Evolutionary conservation across 345 rosid species (phyloP), one percentile per base, ranked within the genome.

Genomic region (Aethionema arabicum): DNA sequence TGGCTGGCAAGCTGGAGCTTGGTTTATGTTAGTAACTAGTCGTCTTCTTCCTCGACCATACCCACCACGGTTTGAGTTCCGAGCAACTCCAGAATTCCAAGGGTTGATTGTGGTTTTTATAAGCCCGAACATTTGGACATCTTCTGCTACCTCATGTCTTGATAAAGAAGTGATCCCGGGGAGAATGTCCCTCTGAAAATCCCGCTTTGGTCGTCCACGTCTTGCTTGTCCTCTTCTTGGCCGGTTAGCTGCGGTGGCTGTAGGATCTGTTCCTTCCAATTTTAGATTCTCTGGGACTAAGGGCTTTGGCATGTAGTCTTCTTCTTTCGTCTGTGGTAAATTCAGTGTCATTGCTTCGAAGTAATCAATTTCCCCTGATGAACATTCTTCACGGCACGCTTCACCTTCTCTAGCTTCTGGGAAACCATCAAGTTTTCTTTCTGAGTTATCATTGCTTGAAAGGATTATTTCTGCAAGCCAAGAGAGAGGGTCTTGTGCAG

Each of bases 131-230:
- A 81, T 74, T 73, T 87, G 97, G 59, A 91, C 76, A 70, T 91
- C 98, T 74, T 88, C 92, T 0, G 90, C 81, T 15, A 88, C 86
- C 78, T 92, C 98, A 2, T 89, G 88, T 76, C 93, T 85, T 2
- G 96, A 86, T 14, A 92, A 72, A 48, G 98, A 86, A 69, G 74
- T 63, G 49, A 92, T 85, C 47, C 96, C 93, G 0, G 96, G 95
- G 68, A 92, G 96, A 74, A 85, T 82, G 74, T 92, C 98, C 82
- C 95, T 89, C 69, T 87, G 95, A 80, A 92, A 92, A 73, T 92
- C 96, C 78, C 89, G 83, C 67, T 84, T 83, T 65, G 87, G 93
- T 80, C 98, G 84, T 55, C 98, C 98, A 76, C 98, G 82, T 74
- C 95, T 80, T 56, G 80, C 81, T 58, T 83, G 90, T 41, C 92